phyloP scores from a whole-genome alignment of 1,139 yeast species.

The Geotrichum reessii region DNA sequence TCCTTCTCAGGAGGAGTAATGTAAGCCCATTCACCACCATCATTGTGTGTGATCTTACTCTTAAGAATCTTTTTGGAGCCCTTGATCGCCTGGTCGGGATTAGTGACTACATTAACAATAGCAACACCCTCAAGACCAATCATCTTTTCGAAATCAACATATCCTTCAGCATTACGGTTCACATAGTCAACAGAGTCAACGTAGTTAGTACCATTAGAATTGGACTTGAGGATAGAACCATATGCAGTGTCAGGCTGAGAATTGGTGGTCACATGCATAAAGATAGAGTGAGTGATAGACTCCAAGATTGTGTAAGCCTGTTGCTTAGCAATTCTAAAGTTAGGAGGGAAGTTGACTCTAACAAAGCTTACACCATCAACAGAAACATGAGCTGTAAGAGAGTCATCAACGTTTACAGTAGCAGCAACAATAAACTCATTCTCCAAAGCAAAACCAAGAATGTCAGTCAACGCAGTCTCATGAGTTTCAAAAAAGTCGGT shows the following conservation, averaged over 20 bases:
- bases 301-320: constrained; percentile 84
- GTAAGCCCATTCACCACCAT: constrained; percentile 83
- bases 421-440: constrained; percentile 73
- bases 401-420: constrained; percentile 40
- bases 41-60: constrained; percentile 77
- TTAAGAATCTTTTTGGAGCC: constrained; percentile 51
- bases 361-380: constrained; percentile 79
- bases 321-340: constrained; percentile 54
- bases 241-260: constrained; percentile 49
- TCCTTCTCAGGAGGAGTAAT: constrained; percentile 63
- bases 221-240: constrained; percentile 84
- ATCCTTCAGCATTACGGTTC: constrained; percentile 68
- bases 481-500: constrained; percentile 47
- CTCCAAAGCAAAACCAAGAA: constrained; percentile 61
- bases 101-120: constrained; percentile 62
- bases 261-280: constrained; percentile 75
- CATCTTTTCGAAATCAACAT: constrained; percentile 82
- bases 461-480: constrained; percentile 43
- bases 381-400: constrained; percentile 66
- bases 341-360: constrained; percentile 70
- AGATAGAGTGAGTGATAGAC: constrained; percentile 65
- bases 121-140: constrained; percentile 87
- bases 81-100: constrained; percentile 41
- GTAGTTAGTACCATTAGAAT: constrained; percentile 93
- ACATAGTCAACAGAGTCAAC: constrained; percentile 67